These are phyloP conservation scores for Ensete ventricosum DNA, from an alignment of 176 grass and related monocot species.

Conservation along the genomic window DNA sequence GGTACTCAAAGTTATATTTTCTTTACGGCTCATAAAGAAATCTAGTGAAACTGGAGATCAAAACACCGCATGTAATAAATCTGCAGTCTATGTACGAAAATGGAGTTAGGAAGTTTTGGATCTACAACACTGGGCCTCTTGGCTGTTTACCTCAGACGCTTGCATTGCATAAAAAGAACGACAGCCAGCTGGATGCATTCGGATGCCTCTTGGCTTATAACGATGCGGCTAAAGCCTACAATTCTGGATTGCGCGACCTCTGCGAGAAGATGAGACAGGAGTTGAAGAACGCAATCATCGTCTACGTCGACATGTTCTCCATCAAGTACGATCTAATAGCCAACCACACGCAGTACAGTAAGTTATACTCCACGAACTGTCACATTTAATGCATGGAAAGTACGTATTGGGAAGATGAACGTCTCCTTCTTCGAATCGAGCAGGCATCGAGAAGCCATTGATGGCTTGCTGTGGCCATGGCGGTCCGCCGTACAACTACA, in stretches of 20 bases:
- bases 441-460: conserved; percentile 36
- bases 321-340: conserved; percentile 48
- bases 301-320: conserved; percentile 44
- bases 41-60: no score
- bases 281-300: conserved; percentile 13
- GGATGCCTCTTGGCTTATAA: background rate
- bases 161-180: conserved; percentile 5
- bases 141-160: conserved; percentile 38
- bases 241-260: conserved; percentile 22
- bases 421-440: background rate
- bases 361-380: background rate
- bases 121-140: conserved; percentile 43
- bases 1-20: background rate
- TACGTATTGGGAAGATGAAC: no score
- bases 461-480: conserved; percentile 43
- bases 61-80: background rate
- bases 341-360: conserved; percentile 37
- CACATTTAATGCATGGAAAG: no score
- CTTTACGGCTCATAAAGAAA: no score
- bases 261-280: conserved; percentile 20
- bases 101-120: conserved; percentile 33
- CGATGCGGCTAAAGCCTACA: conserved; percentile 22
- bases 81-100: conserved; percentile 28
- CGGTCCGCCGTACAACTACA: conserved; percentile 8
- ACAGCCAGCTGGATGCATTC: background rate